Conservation (phyloP, 441 rosid species). For the Adansonia grandidieri region DNA sequence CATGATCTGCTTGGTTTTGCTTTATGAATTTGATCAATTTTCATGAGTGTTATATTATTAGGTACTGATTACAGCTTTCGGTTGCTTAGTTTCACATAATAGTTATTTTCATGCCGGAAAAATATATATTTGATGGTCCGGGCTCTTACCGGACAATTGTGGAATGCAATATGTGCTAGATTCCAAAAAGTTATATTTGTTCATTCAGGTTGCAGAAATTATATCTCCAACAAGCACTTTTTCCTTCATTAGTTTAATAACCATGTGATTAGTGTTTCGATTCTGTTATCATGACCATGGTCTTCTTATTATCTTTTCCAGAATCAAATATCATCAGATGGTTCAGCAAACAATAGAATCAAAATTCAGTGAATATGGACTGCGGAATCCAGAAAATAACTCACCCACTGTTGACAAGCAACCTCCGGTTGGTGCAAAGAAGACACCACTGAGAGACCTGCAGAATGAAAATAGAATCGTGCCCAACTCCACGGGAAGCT, state of each 20-base stretch:
- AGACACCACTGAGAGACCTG: constrained; percentile 61
- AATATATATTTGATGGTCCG: not conserved
- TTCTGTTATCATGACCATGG: not conserved
- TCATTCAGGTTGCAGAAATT: not conserved
- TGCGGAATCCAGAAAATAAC: constrained; percentile 41
- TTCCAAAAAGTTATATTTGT: not conserved
- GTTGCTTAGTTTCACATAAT: not conserved
- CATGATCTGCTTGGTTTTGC: not conserved
- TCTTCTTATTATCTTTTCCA: constrained; percentile 20
- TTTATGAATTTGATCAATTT: not conserved
- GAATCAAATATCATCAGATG: constrained; percentile 42
- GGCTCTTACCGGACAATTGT: not conserved
- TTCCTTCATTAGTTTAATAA: not conserved
- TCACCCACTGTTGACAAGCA: constrained; percentile 44
- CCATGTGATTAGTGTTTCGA: not conserved
- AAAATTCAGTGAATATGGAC: constrained; percentile 45
- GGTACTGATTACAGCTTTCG: not conserved
- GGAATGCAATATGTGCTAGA: not conserved
- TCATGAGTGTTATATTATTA: not conserved
- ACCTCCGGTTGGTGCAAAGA: constrained; percentile 46
- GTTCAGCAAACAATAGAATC: constrained; percentile 54
- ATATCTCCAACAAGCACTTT: not conserved
- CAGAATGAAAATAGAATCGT: constrained; percentile 57
- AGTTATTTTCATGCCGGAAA: not conserved
- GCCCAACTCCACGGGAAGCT: constrained; percentile 40